Conservation (phyloP, 1,284 basidiomycete species). For the Moesziomyces parantarcticus region DNA sequence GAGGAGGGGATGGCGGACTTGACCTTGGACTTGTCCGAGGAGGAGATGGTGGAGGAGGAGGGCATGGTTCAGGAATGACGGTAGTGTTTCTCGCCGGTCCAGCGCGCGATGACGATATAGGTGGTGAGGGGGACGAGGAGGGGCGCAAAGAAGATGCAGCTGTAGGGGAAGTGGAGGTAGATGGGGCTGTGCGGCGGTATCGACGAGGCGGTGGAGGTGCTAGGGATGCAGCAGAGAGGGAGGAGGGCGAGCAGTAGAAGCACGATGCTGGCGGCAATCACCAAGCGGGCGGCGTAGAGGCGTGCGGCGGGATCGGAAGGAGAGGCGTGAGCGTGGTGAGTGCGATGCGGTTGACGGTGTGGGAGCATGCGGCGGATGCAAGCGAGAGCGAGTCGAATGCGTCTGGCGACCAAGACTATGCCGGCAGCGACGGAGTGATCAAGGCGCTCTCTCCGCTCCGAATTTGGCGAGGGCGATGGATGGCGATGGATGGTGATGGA, state of each 20-base stretch:
- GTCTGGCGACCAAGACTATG: no score
- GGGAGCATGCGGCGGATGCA: background rate
- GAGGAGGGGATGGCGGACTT: constrained; percentile 64
- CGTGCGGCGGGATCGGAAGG: constrained; percentile 2
- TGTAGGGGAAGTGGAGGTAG: constrained; percentile 50
- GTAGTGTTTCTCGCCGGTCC: constrained; percentile 59
- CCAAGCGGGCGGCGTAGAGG: constrained; percentile 11
- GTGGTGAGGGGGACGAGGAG: constrained; percentile 58
- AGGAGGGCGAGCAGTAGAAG: constrained; percentile 19
- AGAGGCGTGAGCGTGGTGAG: background rate
- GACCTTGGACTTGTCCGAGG: constrained; percentile 65
- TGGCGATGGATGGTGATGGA: background rate
- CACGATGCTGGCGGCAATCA: constrained; percentile 27
- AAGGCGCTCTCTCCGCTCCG: no score
- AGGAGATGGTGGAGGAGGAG: constrained; percentile 60
- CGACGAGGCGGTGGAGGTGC: background rate
- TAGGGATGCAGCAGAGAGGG: constrained; percentile 12
- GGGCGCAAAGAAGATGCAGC: constrained; percentile 52
- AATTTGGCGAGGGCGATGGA: background rate
- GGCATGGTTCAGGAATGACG: constrained; percentile 58
- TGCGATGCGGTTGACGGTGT: background rate
- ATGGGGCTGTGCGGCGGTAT: background rate
- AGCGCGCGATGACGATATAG: constrained; percentile 63
- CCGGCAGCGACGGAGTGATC: no score
- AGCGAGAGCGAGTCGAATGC: no score